phyloP scores from a whole-genome alignment of 352 stramenopile genomes.

The Plasmopara viticola region DNA sequence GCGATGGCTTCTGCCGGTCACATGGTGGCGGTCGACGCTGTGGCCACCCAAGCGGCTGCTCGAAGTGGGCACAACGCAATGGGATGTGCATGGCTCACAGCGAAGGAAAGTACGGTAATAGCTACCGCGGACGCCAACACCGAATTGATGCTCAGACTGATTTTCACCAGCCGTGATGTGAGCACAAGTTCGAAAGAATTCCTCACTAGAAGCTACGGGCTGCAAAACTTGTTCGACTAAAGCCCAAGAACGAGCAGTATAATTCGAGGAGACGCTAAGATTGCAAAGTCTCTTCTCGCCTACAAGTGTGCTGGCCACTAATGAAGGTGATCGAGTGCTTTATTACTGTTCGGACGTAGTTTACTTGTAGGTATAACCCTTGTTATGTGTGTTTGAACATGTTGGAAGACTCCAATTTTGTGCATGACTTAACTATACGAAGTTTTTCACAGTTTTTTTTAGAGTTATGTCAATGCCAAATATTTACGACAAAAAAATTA shows the following conservation, averaged over 20 bases:
- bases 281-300: conserved; percentile 4
- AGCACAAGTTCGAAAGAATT: background rate
- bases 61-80: conserved; percentile 79
- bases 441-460: no score
- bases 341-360: background rate
- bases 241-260: conserved; percentile 15
- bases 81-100: conserved; percentile 84
- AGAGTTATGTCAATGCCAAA: no score
- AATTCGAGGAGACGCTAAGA: conserved; percentile 22
- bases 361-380: no score
- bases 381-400: no score
- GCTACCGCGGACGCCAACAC: conserved; percentile 58
- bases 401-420: no score
- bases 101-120: conserved; percentile 78
- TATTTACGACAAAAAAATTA: no score
- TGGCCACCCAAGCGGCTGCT: conserved; percentile 61
- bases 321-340: conserved; percentile 12
- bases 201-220: background rate
- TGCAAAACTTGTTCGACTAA: background rate
- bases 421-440: no score
- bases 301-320: conserved; percentile 1
- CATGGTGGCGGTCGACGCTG: conserved; percentile 69
- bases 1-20: conserved; percentile 76
- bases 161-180: conserved; percentile 12
- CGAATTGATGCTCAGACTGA: conserved; percentile 19